A percentile compares a stretch with the other conserved stretches of the same genome.
Evolutionary conservation across 257 asterid genomes (phyloP).

Genomic region (Solanum chiquidenum): DNA sequence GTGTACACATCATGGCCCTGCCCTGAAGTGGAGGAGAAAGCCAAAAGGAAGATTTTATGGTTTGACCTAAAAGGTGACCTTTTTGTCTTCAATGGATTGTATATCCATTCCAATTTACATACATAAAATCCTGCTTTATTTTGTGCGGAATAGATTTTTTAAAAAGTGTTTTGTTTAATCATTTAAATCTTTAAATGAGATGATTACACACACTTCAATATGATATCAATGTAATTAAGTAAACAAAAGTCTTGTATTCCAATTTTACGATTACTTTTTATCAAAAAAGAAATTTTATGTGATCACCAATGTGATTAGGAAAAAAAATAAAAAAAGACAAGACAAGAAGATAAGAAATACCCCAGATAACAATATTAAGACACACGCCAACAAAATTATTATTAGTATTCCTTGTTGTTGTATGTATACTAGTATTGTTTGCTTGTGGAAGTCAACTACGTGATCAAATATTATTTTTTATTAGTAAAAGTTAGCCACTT

Average conservation of each 20-base stretch:
- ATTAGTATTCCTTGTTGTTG: not conserved
- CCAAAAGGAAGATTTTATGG: not conserved
- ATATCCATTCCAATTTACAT: not conserved
- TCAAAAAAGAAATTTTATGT: too few species aligned
- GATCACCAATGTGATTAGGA: too few species aligned
- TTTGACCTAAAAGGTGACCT: not conserved
- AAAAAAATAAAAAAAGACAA: too few species aligned
- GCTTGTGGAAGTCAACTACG: not conserved
- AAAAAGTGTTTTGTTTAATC: rapidly evolving
- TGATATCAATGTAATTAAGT: too few species aligned
- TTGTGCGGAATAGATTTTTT: too few species aligned
- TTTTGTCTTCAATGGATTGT: not conserved
- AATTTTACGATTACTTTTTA: too few species aligned
- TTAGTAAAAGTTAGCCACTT: not conserved
- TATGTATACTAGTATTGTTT: not conserved
- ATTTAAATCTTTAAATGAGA: not conserved
- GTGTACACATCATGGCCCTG: not conserved
- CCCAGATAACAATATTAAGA: not conserved
- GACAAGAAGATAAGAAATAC: not conserved
- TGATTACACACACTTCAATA: not conserved
- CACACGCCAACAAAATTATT: not conserved
- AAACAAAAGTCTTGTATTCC: too few species aligned
- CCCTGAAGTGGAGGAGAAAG: not conserved
- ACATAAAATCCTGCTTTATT: not conserved
- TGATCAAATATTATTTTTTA: not conserved